Conservation (phyloP, 139 green algal genomes). For the Chlamydomonas sphaeroides region DNA sequence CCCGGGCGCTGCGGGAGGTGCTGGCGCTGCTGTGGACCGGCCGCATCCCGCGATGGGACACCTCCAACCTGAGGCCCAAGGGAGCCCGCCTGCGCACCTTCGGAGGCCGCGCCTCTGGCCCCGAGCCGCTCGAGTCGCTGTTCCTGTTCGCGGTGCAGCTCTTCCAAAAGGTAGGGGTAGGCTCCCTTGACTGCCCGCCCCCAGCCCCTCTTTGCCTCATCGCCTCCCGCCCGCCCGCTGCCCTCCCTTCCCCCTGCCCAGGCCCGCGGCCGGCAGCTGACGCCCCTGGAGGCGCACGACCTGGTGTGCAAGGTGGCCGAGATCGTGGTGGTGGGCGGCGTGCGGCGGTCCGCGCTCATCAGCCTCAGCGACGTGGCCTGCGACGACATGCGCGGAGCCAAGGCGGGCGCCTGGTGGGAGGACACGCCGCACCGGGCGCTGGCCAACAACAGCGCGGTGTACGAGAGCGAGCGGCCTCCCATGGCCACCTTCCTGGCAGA, state of each 20-base stretch:
- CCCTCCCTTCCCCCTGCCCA: neutral
- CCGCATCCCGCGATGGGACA: slow-evolving; percentile 54
- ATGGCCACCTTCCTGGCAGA: slow-evolving; percentile 49
- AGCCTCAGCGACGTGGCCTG: slow-evolving; percentile 43
- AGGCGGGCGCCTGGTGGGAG: slow-evolving; percentile 58
- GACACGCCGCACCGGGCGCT: slow-evolving; percentile 42
- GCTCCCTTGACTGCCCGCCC: too few species aligned
- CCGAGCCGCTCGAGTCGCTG: slow-evolving; percentile 56
- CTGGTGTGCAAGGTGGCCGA: slow-evolving; percentile 54
- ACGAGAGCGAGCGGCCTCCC: slow-evolving; percentile 33
- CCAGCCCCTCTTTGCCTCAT: too few species aligned
- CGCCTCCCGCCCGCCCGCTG: too few species aligned
- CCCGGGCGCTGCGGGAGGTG: slow-evolving; percentile 49
- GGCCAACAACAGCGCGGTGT: slow-evolving; percentile 63
- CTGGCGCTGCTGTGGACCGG: slow-evolving; percentile 56
- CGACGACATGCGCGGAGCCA: slow-evolving; percentile 48
- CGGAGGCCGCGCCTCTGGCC: slow-evolving; percentile 52
- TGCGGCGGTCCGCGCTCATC: slow-evolving; percentile 55
- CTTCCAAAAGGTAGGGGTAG: slow-evolving; percentile 32
- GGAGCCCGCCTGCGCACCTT: slow-evolving; percentile 57
- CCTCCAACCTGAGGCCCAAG: slow-evolving; percentile 49
- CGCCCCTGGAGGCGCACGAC: slow-evolving; percentile 56
- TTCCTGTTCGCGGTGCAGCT: slow-evolving; percentile 55
- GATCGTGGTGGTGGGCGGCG: too few species aligned
- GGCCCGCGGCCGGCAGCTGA: slow-evolving; percentile 45